Conservation (phyloP, 805 yeast species). For the Candida parachauliodes region DNA sequence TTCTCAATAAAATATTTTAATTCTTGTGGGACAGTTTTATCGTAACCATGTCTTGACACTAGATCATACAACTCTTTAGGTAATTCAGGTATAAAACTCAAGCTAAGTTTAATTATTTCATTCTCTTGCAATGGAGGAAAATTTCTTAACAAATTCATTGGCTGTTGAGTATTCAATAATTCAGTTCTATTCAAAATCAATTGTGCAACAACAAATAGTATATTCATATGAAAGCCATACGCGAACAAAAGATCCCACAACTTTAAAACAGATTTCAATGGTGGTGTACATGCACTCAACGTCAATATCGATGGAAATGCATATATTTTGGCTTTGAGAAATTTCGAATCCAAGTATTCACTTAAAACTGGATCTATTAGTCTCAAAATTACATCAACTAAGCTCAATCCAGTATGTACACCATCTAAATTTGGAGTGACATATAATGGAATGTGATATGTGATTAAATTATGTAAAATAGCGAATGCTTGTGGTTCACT, state of each 20-base stretch:
- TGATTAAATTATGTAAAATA: conserved; percentile 59
- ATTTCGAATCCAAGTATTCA: conserved; percentile 54
- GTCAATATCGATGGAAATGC: conserved; percentile 84
- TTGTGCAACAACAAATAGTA: conserved; percentile 81
- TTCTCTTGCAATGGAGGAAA: conserved; percentile 70
- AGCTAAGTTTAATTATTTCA: conserved; percentile 71
- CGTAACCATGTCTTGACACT: conserved; percentile 61
- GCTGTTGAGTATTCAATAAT: conserved; percentile 57
- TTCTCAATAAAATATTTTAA: conserved; percentile 17
- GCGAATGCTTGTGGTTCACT: conserved; percentile 86
- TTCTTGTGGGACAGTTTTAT: conserved; percentile 38
- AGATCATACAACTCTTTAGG: conserved; percentile 65
- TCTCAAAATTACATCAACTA: conserved; percentile 71
- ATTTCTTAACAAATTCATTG: conserved; percentile 71
- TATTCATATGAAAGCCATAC: conserved; percentile 85
- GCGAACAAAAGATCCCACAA: conserved; percentile 92
- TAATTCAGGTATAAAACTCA: conserved; percentile 73
- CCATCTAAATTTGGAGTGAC: conserved; percentile 75
- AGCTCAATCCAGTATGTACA: conserved; percentile 68
- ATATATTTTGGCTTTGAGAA: conserved; percentile 79
- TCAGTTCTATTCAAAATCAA: conserved; percentile 63
- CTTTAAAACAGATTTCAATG: conserved; percentile 66
- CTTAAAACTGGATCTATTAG: conserved; percentile 71
- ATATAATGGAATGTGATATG: conserved; percentile 69
- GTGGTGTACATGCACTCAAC: conserved; percentile 84